Base-by-base conservation (phyloP, 192 early-diverging fungal species). In the Coemansia sp. region DNA sequence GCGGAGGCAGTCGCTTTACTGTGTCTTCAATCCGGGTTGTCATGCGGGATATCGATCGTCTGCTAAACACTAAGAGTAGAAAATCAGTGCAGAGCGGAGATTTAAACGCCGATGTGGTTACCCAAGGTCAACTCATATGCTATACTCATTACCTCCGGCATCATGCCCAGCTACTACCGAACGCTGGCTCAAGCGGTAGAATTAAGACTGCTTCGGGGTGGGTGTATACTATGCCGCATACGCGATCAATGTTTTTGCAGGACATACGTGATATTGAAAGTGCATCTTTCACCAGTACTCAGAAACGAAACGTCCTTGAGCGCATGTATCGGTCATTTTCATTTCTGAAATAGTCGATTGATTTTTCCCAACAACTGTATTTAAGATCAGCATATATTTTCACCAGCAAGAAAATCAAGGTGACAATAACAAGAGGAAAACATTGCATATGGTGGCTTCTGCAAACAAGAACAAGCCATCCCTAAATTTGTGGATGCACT, bases 211-310 rank as follows among this genome's bases (percentile, higher is more conserved):
- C 55, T 14, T 15, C 48, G 9, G 60, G 69, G 18, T 54, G 69
- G 66, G 41, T 51, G 80, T 25, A 59, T 85, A 34, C 79, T 71
- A 30, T 82, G 70, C 79, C 72, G 12, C 57, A 58, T 37, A 61
- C 83, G 14, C 81, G 86, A 14, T 63, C 80, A 9, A 71, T 80
- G 46, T 91, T 93, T 54, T 55, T 92, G 27, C 85, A 93, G 64
- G 93, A 95, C 71, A 57, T 95, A 30, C 76, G 85, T 10, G 91
- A 92, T 48, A 78, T 94, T 17, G 91, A 93, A 66, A 78, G 83
- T 56, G 71, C 73, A 10, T 39, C 47, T 25, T 70, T 85, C 53
- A 72, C 59, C 42, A 71, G 71, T 2, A 1, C 53, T 0, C 88
- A 90, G 59, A 81, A 85, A 57, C 65, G 83, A 10, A 58, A 67